Conservation (phyloP, 2,329 filamentous ascomycete species). For the Talaromyces albobiverticillius region DNA sequence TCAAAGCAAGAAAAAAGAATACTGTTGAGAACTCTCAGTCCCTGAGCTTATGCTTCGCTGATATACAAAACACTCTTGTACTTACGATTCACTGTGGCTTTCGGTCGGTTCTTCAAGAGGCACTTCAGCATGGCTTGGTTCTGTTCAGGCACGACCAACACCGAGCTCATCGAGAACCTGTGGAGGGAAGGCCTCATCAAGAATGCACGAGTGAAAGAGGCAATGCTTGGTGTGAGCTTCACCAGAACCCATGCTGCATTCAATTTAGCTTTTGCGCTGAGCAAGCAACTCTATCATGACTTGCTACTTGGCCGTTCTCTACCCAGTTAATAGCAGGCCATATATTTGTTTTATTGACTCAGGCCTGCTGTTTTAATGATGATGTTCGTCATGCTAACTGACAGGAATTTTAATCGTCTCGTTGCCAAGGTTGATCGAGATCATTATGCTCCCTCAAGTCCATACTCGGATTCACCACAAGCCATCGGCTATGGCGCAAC, state of each 20-base stretch:
- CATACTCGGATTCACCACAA: conserved; percentile 74
- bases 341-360: too few species aligned
- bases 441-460: conserved; percentile 68
- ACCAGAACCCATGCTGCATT: background rate
- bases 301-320: too few species aligned
- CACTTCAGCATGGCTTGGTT: conserved; percentile 76
- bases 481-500: conserved; percentile 65
- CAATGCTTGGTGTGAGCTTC: conserved; percentile 66
- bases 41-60: too few species aligned
- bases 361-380: too few species aligned
- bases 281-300: too few species aligned
- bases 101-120: conserved; percentile 13
- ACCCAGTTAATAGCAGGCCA: too few species aligned
- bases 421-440: conserved; percentile 72
- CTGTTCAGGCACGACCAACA: conserved; percentile 72
- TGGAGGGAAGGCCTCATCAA: conserved; percentile 69
- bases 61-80: too few species aligned
- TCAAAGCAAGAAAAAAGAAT: background rate
- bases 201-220: conserved; percentile 68
- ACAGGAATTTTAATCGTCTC: background rate
- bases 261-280: background rate
- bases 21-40: too few species aligned
- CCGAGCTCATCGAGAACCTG: conserved; percentile 74
- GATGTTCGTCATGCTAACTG: background rate
- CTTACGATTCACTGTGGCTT: conserved; percentile 11